Conservation (phyloP, 352 stramenopile genomes). For the Globisporangium solare region DNA sequence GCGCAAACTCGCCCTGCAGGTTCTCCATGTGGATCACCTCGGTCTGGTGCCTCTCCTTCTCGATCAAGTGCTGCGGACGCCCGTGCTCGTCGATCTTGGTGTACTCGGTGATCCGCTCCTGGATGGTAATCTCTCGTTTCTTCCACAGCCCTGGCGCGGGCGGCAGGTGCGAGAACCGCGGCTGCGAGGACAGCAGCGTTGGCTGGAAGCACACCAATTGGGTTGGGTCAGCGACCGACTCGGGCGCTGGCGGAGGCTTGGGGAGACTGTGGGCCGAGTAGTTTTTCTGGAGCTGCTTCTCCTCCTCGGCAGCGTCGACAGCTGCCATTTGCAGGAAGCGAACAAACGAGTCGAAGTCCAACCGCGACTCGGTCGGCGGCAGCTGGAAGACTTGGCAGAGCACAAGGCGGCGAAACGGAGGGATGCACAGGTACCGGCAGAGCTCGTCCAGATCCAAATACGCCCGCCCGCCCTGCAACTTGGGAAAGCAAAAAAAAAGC, state of each 20-base stretch:
- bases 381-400: conserved; percentile 56
- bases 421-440: conserved; percentile 69
- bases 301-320: conserved; percentile 39
- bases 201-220: conserved; percentile 43
- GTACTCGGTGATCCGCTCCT: conserved; percentile 85
- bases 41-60: conserved; percentile 81
- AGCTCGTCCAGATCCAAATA: conserved; percentile 56
- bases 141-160: conserved; percentile 77
- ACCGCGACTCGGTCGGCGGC: conserved; percentile 18
- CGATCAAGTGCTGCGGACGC: conserved; percentile 64
- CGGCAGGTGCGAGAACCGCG: conserved; percentile 32
- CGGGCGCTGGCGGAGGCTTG: conserved; percentile 15
- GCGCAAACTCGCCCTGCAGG: conserved; percentile 67
- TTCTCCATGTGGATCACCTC: conserved; percentile 87
- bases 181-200: conserved; percentile 31
- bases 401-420: conserved; percentile 51
- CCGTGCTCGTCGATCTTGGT: conserved; percentile 86
- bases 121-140: conserved; percentile 84
- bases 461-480: conserved; percentile 13
- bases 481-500: not conserved
- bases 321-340: conserved; percentile 60
- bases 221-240: conserved; percentile 5
- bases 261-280: conserved; percentile 13
- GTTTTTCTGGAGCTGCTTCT: conserved; percentile 23
- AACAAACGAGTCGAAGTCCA: conserved; percentile 61